Conservation (phyloP, 1,284 basidiomycete species). For the Heterobasidion occidentale region DNA sequence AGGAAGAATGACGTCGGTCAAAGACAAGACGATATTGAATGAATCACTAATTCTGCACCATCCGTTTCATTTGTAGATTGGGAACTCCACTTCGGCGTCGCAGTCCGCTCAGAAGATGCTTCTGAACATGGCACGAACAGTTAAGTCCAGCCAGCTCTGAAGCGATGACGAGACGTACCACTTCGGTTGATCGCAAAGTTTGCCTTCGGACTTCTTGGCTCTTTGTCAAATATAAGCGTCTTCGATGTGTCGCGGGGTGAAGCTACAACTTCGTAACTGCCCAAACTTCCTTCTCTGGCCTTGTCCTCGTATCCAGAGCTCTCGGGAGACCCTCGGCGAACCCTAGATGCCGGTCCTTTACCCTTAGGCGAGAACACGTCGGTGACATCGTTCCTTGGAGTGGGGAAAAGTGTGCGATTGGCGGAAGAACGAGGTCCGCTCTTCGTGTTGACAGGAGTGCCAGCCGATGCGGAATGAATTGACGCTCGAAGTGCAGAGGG, state of each 20-base stretch:
- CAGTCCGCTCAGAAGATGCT: neutral
- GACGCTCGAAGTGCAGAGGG: neutral
- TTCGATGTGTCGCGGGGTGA: neutral
- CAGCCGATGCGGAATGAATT: neutral
- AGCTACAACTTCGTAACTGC: neutral
- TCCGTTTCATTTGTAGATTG: neutral
- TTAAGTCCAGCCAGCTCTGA: neutral
- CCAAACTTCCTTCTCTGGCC: neutral
- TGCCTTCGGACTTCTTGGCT: neutral
- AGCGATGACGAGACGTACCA: neutral
- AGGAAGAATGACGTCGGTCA: neutral
- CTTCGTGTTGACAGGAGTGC: neutral
- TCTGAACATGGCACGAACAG: too few relatives aligned
- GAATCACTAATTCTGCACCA: too few relatives aligned
- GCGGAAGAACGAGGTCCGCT: neutral
- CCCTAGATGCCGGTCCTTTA: slow-evolving; percentile 2
- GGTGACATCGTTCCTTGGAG: slow-evolving; percentile 1
- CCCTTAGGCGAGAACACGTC: slow-evolving; percentile 7
- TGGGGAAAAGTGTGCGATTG: neutral
- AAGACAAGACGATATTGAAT: neutral
- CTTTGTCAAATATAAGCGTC: neutral
- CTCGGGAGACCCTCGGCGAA: neutral
- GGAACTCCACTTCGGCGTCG: neutral
- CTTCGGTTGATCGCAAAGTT: neutral
- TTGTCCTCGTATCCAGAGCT: slow-evolving; percentile 1